Percentiles rank a stretch among this genome's conserved stretches.
Evolutionary conservation across 169 alveolate species (phyloP).

Genomic region (Plasmodium relictum): DNA sequence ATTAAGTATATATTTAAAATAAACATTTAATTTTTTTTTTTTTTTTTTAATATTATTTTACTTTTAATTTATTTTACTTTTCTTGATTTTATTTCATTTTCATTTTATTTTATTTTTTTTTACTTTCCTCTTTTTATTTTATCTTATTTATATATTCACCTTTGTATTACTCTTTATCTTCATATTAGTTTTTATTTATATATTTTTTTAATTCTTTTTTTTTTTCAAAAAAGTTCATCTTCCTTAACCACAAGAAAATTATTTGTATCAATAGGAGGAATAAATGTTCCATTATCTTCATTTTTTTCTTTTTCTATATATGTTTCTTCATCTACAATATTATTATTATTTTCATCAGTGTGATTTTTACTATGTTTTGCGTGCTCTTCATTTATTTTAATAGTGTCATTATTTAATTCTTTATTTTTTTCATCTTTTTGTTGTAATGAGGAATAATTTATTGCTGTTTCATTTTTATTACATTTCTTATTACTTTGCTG

Average conservation of each 20-base stretch:
- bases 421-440: not conserved
- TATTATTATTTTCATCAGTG: not conserved
- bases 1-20: not conserved
- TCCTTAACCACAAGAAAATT: conserved; percentile 53
- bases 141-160: too few species aligned
- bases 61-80: too few species aligned
- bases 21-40: not conserved
- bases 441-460: not conserved
- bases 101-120: not conserved
- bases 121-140: not conserved
- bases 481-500: conserved; percentile 25
- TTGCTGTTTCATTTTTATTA: conserved; percentile 15
- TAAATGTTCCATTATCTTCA: not conserved
- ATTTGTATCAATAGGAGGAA: conserved; percentile 33
- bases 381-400: not conserved
- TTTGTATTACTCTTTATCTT: not conserved
- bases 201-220: not conserved
- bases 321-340: not conserved
- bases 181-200: not conserved
- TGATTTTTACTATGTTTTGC: not conserved
- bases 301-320: conserved; percentile 11
- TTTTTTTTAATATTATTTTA: not conserved
- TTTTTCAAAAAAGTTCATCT: conserved; percentile 40
- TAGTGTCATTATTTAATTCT: not conserved
- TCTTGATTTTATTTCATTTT: too few species aligned